phyloP scores from a whole-genome alignment of 1,139 yeast species.

The Scheffersomyces insectosa region DNA sequence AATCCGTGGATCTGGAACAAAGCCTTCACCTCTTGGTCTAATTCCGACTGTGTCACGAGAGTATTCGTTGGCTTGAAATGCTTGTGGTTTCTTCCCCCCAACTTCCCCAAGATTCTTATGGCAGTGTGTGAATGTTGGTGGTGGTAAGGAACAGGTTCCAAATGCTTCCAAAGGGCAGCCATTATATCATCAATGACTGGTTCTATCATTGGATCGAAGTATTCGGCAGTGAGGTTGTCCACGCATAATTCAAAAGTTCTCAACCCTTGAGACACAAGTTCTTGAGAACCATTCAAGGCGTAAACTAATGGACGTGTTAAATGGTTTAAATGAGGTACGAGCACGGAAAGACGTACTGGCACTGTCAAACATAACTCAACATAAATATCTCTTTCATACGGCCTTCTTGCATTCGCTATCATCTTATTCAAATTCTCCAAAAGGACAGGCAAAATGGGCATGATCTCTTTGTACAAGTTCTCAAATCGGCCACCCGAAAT shows the following conservation, averaged over 20 bases:
- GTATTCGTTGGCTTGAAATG: slow-evolving; percentile 75
- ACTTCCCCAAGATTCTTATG: slow-evolving; percentile 85
- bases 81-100: slow-evolving; percentile 93
- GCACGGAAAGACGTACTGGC: slow-evolving; percentile 88
- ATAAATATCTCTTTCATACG: slow-evolving; percentile 89
- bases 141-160: slow-evolving; percentile 88
- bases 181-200: slow-evolving; percentile 93
- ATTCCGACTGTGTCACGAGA: slow-evolving; percentile 54
- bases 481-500: slow-evolving; percentile 97
- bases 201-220: slow-evolving; percentile 94
- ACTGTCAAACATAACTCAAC: slow-evolving; percentile 94
- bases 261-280: slow-evolving; percentile 89
- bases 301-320: slow-evolving; percentile 88
- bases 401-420: slow-evolving; percentile 79
- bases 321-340: slow-evolving; percentile 88
- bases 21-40: slow-evolving; percentile 71
- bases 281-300: slow-evolving; percentile 89
- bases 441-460: slow-evolving; percentile 85
- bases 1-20: slow-evolving; percentile 72
- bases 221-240: slow-evolving; percentile 93
- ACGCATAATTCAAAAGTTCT: slow-evolving; percentile 95
- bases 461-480: slow-evolving; percentile 83
- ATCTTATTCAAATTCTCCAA: slow-evolving; percentile 83
- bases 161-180: slow-evolving; percentile 89
- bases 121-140: slow-evolving; percentile 96